phyloP scores from a whole-genome alignment of 2,329 filamentous ascomycete genomes.

The Penicillium sp. region DNA sequence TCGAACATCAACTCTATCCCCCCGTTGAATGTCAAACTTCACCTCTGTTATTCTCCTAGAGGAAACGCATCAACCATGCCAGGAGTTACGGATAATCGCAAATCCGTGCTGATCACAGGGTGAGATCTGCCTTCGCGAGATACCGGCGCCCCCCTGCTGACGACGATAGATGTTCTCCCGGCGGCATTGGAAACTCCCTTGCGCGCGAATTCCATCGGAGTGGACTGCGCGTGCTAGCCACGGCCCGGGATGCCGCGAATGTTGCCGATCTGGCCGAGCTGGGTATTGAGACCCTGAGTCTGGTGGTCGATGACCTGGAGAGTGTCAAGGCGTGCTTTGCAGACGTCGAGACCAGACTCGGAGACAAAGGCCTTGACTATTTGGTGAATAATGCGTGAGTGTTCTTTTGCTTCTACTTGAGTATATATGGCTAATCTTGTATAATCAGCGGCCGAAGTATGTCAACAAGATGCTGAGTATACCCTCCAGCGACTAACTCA shows the following conservation, averaged over 20 bases:
- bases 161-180: constrained; percentile 39
- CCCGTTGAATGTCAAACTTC: background rate
- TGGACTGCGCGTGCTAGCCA: constrained; percentile 58
- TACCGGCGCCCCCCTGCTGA: constrained; percentile 6
- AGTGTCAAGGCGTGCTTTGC: constrained; percentile 49
- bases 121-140: constrained; percentile 23
- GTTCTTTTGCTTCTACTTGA: background rate
- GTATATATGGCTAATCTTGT: constrained; percentile 2
- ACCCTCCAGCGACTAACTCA: background rate
- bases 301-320: constrained; percentile 53
- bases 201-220: constrained; percentile 55
- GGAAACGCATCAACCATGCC: constrained; percentile 20
- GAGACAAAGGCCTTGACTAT: constrained; percentile 52
- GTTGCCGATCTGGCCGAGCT: constrained; percentile 50
- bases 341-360: constrained; percentile 48
- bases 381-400: constrained; percentile 58
- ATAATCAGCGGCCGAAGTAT: constrained; percentile 30
- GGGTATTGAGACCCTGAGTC: constrained; percentile 54
- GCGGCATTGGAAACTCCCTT: constrained; percentile 59
- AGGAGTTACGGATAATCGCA: constrained; percentile 30
- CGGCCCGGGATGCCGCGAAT: constrained; percentile 52
- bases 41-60: background rate
- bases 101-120: constrained; percentile 45
- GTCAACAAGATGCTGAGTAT: constrained; percentile 4
- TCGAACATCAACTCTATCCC: background rate